Evolutionary conservation across 371 early-diverging fungal genomes (phyloP).

Genomic region (Umbelopsis sp.): DNA sequence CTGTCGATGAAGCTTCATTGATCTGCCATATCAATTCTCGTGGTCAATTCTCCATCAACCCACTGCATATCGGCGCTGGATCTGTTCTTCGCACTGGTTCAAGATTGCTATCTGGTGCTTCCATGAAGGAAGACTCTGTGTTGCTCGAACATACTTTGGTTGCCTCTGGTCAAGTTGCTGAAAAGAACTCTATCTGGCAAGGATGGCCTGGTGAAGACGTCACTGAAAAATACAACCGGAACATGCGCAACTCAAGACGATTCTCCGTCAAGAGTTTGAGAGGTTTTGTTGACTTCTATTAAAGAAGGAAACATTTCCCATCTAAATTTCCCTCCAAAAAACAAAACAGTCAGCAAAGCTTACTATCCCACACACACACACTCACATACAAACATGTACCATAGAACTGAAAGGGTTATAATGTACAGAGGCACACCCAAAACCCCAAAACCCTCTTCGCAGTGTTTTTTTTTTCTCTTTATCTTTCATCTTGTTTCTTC

Average conservation of each 20-base stretch:
- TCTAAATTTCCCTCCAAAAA: neutral
- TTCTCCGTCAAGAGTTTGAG: constrained; percentile 16
- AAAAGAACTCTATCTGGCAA: constrained; percentile 25
- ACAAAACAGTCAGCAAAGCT: no score
- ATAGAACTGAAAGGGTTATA: constrained; percentile 7
- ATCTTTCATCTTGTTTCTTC: neutral
- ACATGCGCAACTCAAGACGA: constrained; percentile 17
- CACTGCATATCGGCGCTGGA: constrained; percentile 26
- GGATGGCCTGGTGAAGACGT: constrained; percentile 34
- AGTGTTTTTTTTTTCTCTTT: neutral
- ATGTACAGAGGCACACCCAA: constrained; percentile 8
- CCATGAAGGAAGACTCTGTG: constrained; percentile 27
- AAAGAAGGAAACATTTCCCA: neutral
- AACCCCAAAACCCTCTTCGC: neutral
- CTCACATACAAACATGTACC: neutral
- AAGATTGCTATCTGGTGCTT: constrained; percentile 30
- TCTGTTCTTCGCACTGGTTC: constrained; percentile 27
- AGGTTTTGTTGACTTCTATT: constrained; percentile 21
- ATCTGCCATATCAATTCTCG: constrained; percentile 31
- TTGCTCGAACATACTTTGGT: constrained; percentile 33
- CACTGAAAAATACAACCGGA: constrained; percentile 13
- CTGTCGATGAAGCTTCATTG: constrained; percentile 32
- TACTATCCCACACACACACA: no score
- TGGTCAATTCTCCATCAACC: constrained; percentile 34
- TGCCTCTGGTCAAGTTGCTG: constrained; percentile 29